A percentile compares a stretch with the other conserved stretches of the same genome.
These are phyloP conservation scores for Pleurotus sapidus DNA, from an alignment of 768 basidiomycete genomes.

Conservation along the genomic window DNA sequence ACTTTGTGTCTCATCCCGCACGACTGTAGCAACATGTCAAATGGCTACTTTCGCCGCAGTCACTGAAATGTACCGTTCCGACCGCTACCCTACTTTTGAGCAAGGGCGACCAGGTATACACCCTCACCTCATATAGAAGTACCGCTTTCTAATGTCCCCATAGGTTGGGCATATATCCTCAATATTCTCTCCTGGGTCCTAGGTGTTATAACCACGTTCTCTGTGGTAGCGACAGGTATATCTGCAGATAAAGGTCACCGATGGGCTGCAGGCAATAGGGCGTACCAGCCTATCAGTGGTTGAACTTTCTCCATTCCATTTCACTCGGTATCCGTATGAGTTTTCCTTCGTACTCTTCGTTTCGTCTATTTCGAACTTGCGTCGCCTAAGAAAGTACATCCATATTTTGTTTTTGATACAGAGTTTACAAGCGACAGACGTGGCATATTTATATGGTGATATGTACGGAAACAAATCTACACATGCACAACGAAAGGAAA, in stretches of 20 bases:
- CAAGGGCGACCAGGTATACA: slow-evolving; percentile 54
- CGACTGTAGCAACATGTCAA: slow-evolving; percentile 49
- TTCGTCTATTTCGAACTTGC: too few relatives aligned
- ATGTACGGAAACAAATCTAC: slow-evolving; percentile 7
- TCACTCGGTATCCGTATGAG: not conserved
- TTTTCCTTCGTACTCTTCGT: not conserved
- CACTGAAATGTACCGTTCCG: slow-evolving; percentile 52
- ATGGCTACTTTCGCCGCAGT: slow-evolving; percentile 62
- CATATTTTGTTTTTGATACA: too few relatives aligned
- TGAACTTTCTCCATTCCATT: not conserved
- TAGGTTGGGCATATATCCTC: slow-evolving; percentile 60
- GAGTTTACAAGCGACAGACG: not conserved
- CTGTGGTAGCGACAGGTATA: slow-evolving; percentile 60
- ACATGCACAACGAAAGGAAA: not conserved
- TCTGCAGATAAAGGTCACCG: slow-evolving; percentile 57
- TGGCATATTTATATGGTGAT: not conserved
- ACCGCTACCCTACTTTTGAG: slow-evolving; percentile 47
- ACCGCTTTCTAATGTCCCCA: slow-evolving; percentile 12
- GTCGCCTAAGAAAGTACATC: too few relatives aligned
- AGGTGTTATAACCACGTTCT: slow-evolving; percentile 47
- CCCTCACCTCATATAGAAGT: not conserved
- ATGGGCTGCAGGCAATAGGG: slow-evolving; percentile 79
- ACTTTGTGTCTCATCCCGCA: not conserved
- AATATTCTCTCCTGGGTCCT: slow-evolving; percentile 61
- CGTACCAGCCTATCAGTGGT: slow-evolving; percentile 44